These are phyloP conservation scores for Alternaria brassicae DNA, from an alignment of 2,329 filamentous ascomycete genomes.

Conservation along the genomic window DNA sequence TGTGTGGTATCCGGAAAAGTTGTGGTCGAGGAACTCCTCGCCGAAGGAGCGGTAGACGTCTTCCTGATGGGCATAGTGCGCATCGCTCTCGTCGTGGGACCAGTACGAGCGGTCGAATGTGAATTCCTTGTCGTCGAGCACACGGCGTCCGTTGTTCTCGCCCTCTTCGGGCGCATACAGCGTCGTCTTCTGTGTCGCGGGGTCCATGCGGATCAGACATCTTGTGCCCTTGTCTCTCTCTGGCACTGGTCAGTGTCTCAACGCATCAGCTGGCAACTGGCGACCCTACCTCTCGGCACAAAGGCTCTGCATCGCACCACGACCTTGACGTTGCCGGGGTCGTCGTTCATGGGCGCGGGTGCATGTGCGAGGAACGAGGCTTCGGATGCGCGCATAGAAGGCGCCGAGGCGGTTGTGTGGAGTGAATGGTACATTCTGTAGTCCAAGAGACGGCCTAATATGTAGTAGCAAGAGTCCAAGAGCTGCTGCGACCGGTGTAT, in stretches of 20 bases:
- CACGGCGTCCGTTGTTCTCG: conserved; percentile 69
- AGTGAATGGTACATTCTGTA: conserved; percentile 40
- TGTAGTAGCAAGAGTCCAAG: conserved; percentile 28
- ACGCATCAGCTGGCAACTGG: background rate
- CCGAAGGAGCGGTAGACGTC: conserved; percentile 94
- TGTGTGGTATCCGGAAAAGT: conserved; percentile 98
- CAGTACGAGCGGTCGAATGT: conserved; percentile 99
- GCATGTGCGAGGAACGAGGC: conserved; percentile 38
- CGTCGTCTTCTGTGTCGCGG: conserved; percentile 81
- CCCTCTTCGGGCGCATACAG: conserved; percentile 72
- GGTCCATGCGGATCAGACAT: conserved; percentile 93
- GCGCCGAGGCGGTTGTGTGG: conserved; percentile 52
- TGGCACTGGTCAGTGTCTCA: conserved; percentile 52
- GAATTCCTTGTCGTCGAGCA: conserved; percentile 87
- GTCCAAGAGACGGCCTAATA: conserved; percentile 39
- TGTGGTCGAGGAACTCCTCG: conserved; percentile 97
- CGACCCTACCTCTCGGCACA: conserved; percentile 52
- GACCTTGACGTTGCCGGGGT: conserved; percentile 60
- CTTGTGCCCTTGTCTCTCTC: conserved; percentile 80
- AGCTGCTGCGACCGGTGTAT: conserved; percentile 37
- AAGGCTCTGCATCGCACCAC: conserved; percentile 59
- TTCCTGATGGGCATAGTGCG: conserved; percentile 89
- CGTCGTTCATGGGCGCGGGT: conserved; percentile 45
- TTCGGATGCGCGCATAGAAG: conserved; percentile 54
- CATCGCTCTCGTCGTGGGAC: conserved; percentile 81